Evolutionary conservation across 139 green algal genomes (phyloP).

Genomic region (Trebouxia sp.): DNA sequence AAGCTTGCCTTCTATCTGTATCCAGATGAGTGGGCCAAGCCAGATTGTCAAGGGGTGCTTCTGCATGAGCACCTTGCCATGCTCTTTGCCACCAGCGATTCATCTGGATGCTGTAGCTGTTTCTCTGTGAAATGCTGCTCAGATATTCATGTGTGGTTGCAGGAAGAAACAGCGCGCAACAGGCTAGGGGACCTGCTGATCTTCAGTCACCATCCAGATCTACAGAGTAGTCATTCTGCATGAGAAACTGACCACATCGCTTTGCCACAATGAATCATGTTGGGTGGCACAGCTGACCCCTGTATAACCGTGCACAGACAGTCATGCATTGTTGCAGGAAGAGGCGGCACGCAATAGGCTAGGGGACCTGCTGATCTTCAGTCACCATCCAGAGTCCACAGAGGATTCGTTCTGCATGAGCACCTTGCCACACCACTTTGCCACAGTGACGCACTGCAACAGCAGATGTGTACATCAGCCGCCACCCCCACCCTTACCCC

Average conservation of each 20-base stretch:
- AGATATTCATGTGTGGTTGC: background rate
- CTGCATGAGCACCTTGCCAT: no score
- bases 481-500: slow-evolving; percentile 64
- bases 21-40: slow-evolving; percentile 35
- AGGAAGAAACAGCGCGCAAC: slow-evolving; percentile 76
- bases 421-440: slow-evolving; percentile 67
- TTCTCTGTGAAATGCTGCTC: no score
- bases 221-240: slow-evolving; percentile 65
- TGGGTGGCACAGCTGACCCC: no score
- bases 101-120: no score
- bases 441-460: slow-evolving; percentile 45
- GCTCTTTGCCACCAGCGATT: no score
- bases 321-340: slow-evolving; percentile 31
- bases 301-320: no score
- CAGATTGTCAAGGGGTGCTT: slow-evolving; percentile 55
- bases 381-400: slow-evolving; percentile 34
- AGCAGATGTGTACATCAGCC: slow-evolving; percentile 43
- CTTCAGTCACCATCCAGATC: slow-evolving; percentile 50
- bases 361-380: slow-evolving; percentile 77
- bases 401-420: slow-evolving; percentile 69
- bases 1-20: slow-evolving; percentile 70
- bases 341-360: slow-evolving; percentile 74
- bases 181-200: slow-evolving; percentile 72
- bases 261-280: slow-evolving; percentile 50
- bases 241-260: slow-evolving; percentile 66